These are phyloP conservation scores for Punctularia strigosozonata DNA, from an alignment of 768 basidiomycete species.

Conservation along the genomic window DNA sequence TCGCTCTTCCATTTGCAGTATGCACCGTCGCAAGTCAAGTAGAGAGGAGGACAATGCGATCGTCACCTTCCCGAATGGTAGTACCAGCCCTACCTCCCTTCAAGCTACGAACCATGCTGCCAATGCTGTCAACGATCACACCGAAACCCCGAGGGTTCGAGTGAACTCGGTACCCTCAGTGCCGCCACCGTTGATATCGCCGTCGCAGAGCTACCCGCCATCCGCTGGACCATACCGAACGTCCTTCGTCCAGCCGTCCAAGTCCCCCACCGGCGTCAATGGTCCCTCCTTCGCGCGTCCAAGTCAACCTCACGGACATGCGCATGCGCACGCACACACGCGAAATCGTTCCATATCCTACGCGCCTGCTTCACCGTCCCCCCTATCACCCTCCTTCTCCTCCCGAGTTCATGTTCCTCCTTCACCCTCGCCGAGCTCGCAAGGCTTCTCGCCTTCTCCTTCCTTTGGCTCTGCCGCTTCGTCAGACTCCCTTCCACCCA, in stretches of 20 bases:
- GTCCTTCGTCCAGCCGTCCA: neutral
- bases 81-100: constrained; percentile 7
- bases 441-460: neutral
- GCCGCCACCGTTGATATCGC: constrained; percentile 10
- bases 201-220: constrained; percentile 12
- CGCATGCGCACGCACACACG: constrained; percentile 19
- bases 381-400: constrained; percentile 31
- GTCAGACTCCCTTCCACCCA: neutral
- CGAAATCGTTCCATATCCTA: constrained; percentile 40
- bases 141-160: constrained; percentile 8
- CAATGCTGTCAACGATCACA: constrained; percentile 5
- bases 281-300: constrained; percentile 17
- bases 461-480: neutral
- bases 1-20: too few relatives aligned
- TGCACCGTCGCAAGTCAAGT: constrained; percentile 26
- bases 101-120: neutral
- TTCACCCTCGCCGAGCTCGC: constrained; percentile 1
- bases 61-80: constrained; percentile 9
- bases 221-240: constrained; percentile 17
- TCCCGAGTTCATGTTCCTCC: constrained; percentile 14
- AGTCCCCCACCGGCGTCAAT: constrained; percentile 10
- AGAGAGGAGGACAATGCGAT: constrained; percentile 21
- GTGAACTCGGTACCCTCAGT: constrained; percentile 14
- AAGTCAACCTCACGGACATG: constrained; percentile 15
- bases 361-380: constrained; percentile 37